phyloP scores from a whole-genome alignment of 2,329 filamentous ascomycete species.

The Verticillium zaregamsianum region DNA sequence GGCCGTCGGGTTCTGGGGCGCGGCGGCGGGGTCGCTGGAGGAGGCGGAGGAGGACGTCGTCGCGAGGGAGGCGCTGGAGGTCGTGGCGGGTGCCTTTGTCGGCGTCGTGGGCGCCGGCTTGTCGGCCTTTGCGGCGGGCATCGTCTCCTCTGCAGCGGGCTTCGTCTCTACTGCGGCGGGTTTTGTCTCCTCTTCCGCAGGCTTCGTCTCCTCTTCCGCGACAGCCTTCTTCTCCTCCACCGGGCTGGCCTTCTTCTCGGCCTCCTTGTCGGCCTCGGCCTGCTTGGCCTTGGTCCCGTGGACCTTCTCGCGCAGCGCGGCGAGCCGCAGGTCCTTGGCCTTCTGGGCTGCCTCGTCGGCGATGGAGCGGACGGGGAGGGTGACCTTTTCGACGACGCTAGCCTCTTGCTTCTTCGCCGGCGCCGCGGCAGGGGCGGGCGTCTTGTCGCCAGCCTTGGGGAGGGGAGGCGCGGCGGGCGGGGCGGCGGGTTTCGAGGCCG shows the following conservation, averaged over 20 bases:
- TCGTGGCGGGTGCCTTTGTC: conserved; percentile 5
- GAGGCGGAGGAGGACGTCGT: not conserved
- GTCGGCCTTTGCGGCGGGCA: conserved; percentile 1
- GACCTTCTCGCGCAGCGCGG: conserved; percentile 50
- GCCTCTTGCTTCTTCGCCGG: conserved; percentile 15
- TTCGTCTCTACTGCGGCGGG: conserved; percentile 10
- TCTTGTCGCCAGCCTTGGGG: conserved; percentile 17
- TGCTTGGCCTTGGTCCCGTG: conserved; percentile 36
- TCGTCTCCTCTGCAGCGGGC: conserved; percentile 7
- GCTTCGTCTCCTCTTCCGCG: conserved; percentile 1
- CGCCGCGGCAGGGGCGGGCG: not conserved
- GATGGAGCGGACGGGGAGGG: conserved; percentile 46
- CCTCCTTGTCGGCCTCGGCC: conserved; percentile 2
- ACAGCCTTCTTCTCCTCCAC: conserved; percentile 14
- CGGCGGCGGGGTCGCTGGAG: not conserved
- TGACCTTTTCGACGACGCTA: conserved; percentile 20
- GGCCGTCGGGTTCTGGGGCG: conserved; percentile 18
- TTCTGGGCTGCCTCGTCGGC: conserved; percentile 63
- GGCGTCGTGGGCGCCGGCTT: conserved; percentile 1
- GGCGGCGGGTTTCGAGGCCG: conserved; percentile 19
- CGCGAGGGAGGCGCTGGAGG: conserved; percentile 4
- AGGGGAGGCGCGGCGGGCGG: conserved; percentile 23
- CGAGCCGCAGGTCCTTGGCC: conserved; percentile 56
- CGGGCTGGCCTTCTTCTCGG: conserved; percentile 11
- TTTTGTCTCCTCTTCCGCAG: conserved; percentile 2